Evolutionary conservation across 257 asterid genomes (phyloP).

Genomic region (Nicotiana knightiana): DNA sequence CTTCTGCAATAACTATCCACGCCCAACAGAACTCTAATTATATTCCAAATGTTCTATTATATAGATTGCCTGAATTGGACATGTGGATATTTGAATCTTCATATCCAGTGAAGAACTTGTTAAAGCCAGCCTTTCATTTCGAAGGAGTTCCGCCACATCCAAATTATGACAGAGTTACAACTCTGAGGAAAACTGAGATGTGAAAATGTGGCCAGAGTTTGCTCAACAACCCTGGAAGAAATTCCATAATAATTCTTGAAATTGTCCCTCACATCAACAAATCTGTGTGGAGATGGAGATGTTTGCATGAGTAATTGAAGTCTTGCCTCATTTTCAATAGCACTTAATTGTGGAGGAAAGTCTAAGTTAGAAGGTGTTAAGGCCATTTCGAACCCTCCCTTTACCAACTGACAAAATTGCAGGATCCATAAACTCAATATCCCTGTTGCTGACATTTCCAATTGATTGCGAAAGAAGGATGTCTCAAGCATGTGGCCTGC

Average conservation of each 20-base stretch:
- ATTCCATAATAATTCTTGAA: constrained; percentile 48
- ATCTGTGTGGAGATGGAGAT: constrained; percentile 60
- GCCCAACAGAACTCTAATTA: too few relatives aligned
- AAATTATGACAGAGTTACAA: constrained; percentile 44
- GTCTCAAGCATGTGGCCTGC: constrained; percentile 59
- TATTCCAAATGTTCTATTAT: too few relatives aligned
- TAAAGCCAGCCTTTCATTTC: constrained; percentile 1
- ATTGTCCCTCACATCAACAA: constrained; percentile 31
- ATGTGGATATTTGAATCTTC: too few relatives aligned
- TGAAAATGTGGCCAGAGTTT: constrained; percentile 41
- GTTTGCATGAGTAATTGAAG: constrained; percentile 58
- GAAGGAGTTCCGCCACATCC: constrained; percentile 58
- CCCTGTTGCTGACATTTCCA: constrained; percentile 44
- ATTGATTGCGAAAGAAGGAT: constrained; percentile 52
- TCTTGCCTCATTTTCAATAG: constrained; percentile 58
- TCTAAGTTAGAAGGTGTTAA: constrained; percentile 47
- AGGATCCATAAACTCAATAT: constrained; percentile 87
- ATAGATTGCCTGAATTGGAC: too few relatives aligned
- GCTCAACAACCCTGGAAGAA: constrained; percentile 60
- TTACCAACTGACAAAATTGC: constrained; percentile 62
- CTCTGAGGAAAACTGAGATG: constrained; percentile 50
- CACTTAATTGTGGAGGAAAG: constrained; percentile 47
- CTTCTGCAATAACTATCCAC: too few relatives aligned
- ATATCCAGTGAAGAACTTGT: too few relatives aligned
- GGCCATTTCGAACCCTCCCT: constrained; percentile 56